phyloP scores from a whole-genome alignment of 257 asterid genomes.

The Asclepias syriaca region DNA sequence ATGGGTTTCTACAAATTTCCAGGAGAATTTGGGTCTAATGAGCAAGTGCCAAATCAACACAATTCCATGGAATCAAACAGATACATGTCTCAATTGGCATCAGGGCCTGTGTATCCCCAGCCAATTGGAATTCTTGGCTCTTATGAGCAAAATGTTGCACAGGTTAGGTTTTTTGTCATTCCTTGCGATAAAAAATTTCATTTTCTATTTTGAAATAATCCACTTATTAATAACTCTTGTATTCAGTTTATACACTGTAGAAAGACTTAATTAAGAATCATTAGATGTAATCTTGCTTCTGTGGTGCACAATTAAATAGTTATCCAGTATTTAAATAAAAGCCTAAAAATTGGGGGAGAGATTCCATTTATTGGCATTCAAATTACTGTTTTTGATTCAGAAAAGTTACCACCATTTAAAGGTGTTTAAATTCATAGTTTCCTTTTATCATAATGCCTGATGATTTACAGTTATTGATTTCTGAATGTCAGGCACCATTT shows the following conservation, averaged over 20 bases:
- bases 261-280: neutral
- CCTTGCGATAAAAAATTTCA: neutral
- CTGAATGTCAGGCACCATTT: constrained; percentile 51
- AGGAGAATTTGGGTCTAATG: constrained; percentile 71
- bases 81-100: constrained; percentile 68
- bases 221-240: neutral
- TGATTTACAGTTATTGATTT: constrained; percentile 17
- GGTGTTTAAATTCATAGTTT: neutral
- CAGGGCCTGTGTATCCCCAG: constrained; percentile 80
- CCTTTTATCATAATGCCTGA: neutral
- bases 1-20: constrained; percentile 76
- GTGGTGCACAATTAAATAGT: neutral
- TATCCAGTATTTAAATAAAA: neutral
- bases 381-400: neutral
- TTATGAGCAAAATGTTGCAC: constrained; percentile 80
- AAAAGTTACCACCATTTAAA: neutral
- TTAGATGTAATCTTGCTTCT: too few species aligned
- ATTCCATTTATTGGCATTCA: neutral
- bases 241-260: neutral
- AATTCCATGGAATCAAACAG: constrained; percentile 65
- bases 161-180: constrained; percentile 48
- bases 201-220: neutral
- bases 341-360: neutral
- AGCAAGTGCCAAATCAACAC: constrained; percentile 55
- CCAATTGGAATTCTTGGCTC: constrained; percentile 89